Base-by-base conservation (phyloP, 1,284 basidiomycete genomes). In the Rugosomyces carneus region DNA sequence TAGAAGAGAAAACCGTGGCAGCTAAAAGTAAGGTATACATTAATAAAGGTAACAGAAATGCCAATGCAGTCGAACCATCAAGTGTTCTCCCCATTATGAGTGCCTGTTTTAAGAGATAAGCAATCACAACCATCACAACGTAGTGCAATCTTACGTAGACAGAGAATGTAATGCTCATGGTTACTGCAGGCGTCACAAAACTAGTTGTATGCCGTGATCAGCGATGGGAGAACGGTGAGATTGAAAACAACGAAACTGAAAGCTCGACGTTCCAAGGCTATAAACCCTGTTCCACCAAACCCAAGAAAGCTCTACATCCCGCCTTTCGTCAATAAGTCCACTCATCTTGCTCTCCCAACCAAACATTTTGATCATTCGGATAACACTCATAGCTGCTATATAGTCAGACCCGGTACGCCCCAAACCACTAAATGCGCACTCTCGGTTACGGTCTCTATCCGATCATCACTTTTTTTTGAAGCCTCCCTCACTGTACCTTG, bases 361-460 rank as follows among this genome's bases (percentile, higher is more conserved):
- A 53, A 88, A 86, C 53, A 85, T 72, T 61, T 87, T 87, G 59
- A 83, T 66, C 73, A 83, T 82, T 16, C 80, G 66, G n/a, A 78
- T 52, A 5, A 76, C 66, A 51, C 64, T 74, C 64, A 76, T 64
- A 5, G 66, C 72, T 75, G 36, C n/a, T n/a, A n/a, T n/a, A 1
- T 2, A 35, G 31, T 20, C 23, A 29, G 16, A 21, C 10, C 4
- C 6, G 11, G 26, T 16, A 51, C 5, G n/a, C 21, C 26, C 7
- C 36, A 3, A 18, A n/a, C 8, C 6, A 13, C 35, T 31, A 15
- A 3, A 52, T 8, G 29, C 42, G 8, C 34, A 68, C 68, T 67
- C 58, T 78, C 74, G 15, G 72, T 73, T 37, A 77, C 59, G 10
- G 44, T 52, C 41, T 65, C 54, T 1, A 68, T 58, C 18, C 65